Evolutionary conservation across 805 yeast genomes (phyloP).

Genomic region (Starmerella floris): DNA sequence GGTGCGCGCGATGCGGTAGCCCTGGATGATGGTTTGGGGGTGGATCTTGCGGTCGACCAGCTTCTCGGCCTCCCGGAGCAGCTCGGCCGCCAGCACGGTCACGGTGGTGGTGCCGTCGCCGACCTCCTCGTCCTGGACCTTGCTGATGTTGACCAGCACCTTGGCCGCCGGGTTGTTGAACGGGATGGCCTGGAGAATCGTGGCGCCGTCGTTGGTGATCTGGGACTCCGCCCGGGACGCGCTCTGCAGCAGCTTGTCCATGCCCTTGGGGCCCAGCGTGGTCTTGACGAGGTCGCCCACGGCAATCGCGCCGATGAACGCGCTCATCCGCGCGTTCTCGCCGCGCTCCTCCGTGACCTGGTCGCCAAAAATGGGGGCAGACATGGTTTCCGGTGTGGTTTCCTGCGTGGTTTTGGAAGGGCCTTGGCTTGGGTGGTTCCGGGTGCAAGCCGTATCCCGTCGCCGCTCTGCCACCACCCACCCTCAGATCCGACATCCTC

Average conservation of each 20-base stretch:
- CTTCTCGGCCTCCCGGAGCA: constrained; percentile 87
- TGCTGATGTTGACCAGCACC: constrained; percentile 82
- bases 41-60: constrained; percentile 86
- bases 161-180: constrained; percentile 97
- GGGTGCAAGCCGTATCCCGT: no score
- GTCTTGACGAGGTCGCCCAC: constrained; percentile 94
- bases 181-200: constrained; percentile 85
- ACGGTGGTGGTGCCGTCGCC: constrained; percentile 98
- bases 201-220: constrained; percentile 97
- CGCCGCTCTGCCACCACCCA: no score
- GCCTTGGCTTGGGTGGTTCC: no score
- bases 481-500: no score
- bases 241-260: constrained; percentile 89
- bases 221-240: constrained; percentile 55
- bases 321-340: constrained; percentile 91
- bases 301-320: constrained; percentile 97
- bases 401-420: not conserved
- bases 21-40: constrained; percentile 95
- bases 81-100: constrained; percentile 85
- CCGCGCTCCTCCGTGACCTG: constrained; percentile 96
- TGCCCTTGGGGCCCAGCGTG: constrained; percentile 95
- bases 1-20: constrained; percentile 74
- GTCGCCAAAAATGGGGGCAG: constrained; percentile 90
- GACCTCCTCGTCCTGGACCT: constrained; percentile 95
- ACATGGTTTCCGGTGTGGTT: constrained; percentile 34